Conservation (phyloP, 208 protist genomes). For the Trypanosoma theileri region DNA sequence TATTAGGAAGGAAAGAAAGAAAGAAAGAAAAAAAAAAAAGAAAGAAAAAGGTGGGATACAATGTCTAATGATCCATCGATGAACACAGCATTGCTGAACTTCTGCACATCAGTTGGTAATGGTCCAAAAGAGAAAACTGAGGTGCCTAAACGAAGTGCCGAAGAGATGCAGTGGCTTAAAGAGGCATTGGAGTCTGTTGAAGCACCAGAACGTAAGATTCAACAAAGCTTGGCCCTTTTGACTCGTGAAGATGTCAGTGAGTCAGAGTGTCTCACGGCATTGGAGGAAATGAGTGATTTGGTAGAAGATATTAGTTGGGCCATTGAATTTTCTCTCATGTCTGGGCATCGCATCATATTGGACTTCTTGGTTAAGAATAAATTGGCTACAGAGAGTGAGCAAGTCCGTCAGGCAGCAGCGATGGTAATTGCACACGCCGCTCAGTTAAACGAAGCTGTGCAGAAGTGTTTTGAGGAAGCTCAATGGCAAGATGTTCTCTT, state of each 20-base stretch:
- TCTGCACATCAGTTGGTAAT: conserved; percentile 34
- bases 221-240: conserved; percentile 36
- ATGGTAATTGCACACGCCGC: conserved; percentile 46
- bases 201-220: conserved; percentile 63
- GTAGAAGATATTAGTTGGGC: conserved; percentile 91
- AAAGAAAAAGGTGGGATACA: not conserved
- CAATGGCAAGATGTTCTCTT: conserved; percentile 31
- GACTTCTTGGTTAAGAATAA: conserved; percentile 6
- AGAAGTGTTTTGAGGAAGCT: conserved; percentile 41
- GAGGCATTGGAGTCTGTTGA: conserved; percentile 71
- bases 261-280: conserved; percentile 22
- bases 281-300: conserved; percentile 83
- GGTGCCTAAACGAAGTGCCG: not conserved
- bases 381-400: conserved; percentile 16
- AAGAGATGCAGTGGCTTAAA: conserved; percentile 67
- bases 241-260: conserved; percentile 34
- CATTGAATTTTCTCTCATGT: conserved; percentile 75
- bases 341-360: conserved; percentile 54
- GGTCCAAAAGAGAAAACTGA: conserved; percentile 6
- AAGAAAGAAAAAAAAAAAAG: not conserved
- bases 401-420: conserved; percentile 28
- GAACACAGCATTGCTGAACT: conserved; percentile 55
- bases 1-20: not conserved
- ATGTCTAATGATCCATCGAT: conserved; percentile 55
- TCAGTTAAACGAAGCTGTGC: conserved; percentile 68